Base-by-base conservation (phyloP, 139 green algal species). In the Micractinium sp. region DNA sequence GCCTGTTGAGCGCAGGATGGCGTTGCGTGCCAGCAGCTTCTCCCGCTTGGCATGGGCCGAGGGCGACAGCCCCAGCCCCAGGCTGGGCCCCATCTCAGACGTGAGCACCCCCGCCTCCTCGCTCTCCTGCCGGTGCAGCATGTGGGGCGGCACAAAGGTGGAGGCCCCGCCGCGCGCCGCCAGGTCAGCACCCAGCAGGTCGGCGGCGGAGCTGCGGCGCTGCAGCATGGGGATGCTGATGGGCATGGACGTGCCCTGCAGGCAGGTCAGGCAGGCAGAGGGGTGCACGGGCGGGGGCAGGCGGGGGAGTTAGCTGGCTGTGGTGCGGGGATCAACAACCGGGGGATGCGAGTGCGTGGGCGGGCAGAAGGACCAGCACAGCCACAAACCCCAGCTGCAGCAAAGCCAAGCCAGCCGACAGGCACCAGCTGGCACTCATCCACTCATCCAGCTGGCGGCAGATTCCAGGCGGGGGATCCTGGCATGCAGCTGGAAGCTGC, bases 191-290 rank as follows among this genome's bases (percentile, higher is more conserved):
- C n/a, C 66, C 13, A 16, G 39, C 19, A 69, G 75, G 19, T 77
- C 78, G 22, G n/a, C 74, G 27, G 75, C 80, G 12, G 73, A 77
- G 38, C 38, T 78, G n/a, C 85, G 82, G 29, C 91, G 87, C 38
- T 85, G 90, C 87, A 93, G 88, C 66, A 90, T 89, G n/a, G 93
- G 93, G 60, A 95, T 95, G 82, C 90, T 88, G 63, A 95, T 95
- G 31, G 93, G 93, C 81, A 92, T 90, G 5, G 92, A 95, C 9
- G 92, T 93, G 33, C 92, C 92, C 90, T 92, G 81, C 80, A 86
- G 56, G 22, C 15, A 16, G 27, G 18, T 27, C 76, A 33, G 27
- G 75, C 39, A 36, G 39, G 20, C 39, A 27, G 63, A 23, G 23
- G 78, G 38, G 36, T 18, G 23, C 38, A 22, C 35, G 39, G 39